Base-by-base conservation (phyloP, 768 basidiomycete species). In the Lentinula lateritia region DNA sequence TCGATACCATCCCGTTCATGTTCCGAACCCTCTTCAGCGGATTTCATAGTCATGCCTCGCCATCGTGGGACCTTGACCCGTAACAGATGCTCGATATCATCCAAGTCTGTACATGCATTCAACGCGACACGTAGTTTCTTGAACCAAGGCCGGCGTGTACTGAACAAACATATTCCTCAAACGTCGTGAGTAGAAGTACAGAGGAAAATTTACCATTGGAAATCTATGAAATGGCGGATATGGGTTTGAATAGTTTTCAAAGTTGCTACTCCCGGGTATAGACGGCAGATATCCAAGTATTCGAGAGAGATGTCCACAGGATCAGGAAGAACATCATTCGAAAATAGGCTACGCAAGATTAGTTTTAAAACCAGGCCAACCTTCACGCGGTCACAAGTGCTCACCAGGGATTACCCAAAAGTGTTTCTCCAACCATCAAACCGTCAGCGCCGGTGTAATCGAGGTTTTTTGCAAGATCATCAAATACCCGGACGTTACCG, bases 361-460 rank as follows among this genome's bases (percentile, higher is more conserved):
- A 50, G 35, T 34, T 38, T 8, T 15, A 43, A 9, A 6, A 8
- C 23, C 16, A 32, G 18, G 12, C 12, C 8, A 7, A 52, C 28
- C 20, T 23, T 28, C 6, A 16, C 28, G 50, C 8, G 34, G 32
- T 10, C 18, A 50, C 35, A 43, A 46, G 18, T 12, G 70, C 79
- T 39, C 63, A 91, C 90, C 83, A 86, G 36, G 90, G 89, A 72
- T 93, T 91, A 16, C 81, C 83, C 5, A 91, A 75, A 38, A 92
- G 72, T n/a, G 83, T 82, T 68, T 92, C 90, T 8, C 88, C 91
- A 1, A 92, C 88, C 91, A 93, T 93, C 59, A 88, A 69, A 8
- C 91, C 91, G 66, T 89, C 85, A 48, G 89, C 88, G 15, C 80
- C 76, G 3, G 89, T 90, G 50, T 74, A 75, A 35, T 71, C 67